phyloP scores from a whole-genome alignment of 2,329 filamentous ascomycete genomes.

The Colletotrichum orchidophilum region DNA sequence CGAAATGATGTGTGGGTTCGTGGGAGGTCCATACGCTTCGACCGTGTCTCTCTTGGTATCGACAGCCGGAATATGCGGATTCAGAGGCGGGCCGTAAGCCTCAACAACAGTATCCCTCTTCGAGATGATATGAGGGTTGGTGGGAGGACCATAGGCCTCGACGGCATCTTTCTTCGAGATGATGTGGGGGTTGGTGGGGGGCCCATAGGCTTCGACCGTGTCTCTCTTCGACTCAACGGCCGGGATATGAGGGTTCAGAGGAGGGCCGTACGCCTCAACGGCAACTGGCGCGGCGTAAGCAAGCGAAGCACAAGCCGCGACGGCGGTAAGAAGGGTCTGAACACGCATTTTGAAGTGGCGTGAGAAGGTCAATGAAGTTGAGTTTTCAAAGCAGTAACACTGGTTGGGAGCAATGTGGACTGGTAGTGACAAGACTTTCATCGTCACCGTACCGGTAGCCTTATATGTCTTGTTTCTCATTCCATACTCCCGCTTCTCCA shows the following conservation, averaged over 20 bases:
- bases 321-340: slow-evolving; percentile 11
- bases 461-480: background rate
- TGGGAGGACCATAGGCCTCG: slow-evolving; percentile 16
- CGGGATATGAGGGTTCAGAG: slow-evolving; percentile 13
- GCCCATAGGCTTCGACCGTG: slow-evolving; percentile 16
- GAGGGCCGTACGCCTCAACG: slow-evolving; percentile 17
- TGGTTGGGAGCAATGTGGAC: background rate
- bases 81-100: slow-evolving; percentile 19
- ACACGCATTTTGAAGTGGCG: slow-evolving; percentile 1
- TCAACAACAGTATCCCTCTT: slow-evolving; percentile 14
- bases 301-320: slow-evolving; percentile 12
- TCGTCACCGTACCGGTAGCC: background rate
- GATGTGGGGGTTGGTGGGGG: slow-evolving; percentile 17
- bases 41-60: slow-evolving; percentile 2
- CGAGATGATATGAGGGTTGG: slow-evolving; percentile 13
- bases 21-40: slow-evolving; percentile 21
- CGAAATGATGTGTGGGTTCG: slow-evolving; percentile 19
- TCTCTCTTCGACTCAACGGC: background rate
- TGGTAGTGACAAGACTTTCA: background rate
- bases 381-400: background rate
- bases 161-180: background rate
- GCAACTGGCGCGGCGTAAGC: slow-evolving; percentile 7
- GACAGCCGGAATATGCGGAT: slow-evolving; percentile 12
- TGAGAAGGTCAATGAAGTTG: background rate
- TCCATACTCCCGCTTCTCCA: too few species aligned